Percentiles rank a stretch among this genome's conserved stretches.
These are phyloP conservation scores for Lactuca sativa DNA, from an alignment of 129 eudicot genomes.

Conservation along the genomic window DNA sequence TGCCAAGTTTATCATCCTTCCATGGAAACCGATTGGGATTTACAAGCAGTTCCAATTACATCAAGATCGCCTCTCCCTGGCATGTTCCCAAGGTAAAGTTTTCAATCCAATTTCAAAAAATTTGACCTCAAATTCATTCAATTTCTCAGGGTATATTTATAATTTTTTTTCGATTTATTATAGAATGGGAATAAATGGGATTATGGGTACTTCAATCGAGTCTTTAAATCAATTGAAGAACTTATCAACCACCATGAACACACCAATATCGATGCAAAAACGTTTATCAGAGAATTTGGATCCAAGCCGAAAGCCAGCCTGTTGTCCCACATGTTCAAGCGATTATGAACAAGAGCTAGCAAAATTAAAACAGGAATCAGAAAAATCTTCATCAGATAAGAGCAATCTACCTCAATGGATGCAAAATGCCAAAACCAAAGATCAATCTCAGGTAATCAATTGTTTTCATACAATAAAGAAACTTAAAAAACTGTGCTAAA, in stretches of 20 bases:
- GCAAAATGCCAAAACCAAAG: slow-evolving; percentile 61
- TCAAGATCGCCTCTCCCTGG: slow-evolving; percentile 65
- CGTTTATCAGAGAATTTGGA: slow-evolving; percentile 46
- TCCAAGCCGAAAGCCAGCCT: slow-evolving; percentile 34
- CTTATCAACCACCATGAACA: slow-evolving; percentile 35
- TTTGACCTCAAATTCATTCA: neutral
- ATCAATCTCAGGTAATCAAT: slow-evolving; percentile 46
- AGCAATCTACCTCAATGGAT: slow-evolving; percentile 79
- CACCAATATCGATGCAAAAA: slow-evolving; percentile 22
- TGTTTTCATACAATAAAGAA: neutral
- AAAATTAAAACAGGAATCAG: slow-evolving; percentile 45
- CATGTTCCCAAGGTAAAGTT: slow-evolving; percentile 70
- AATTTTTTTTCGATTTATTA: slow-evolving; percentile 1
- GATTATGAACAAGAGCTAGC: slow-evolving; percentile 67
- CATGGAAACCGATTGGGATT: slow-evolving; percentile 95
- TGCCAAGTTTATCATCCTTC: slow-evolving; percentile 88
- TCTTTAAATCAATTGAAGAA: slow-evolving; percentile 51
- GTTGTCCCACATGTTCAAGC: slow-evolving; percentile 65
- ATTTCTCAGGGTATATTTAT: neutral
- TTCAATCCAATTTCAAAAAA: neutral
- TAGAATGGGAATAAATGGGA: slow-evolving; percentile 64
- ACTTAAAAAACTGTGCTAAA: neutral
- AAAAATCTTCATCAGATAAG: slow-evolving; percentile 52
- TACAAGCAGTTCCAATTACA: slow-evolving; percentile 89
- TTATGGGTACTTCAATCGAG: slow-evolving; percentile 54